phyloP scores from a whole-genome alignment of 345 rosid species.

The Lepidium africanum region DNA sequence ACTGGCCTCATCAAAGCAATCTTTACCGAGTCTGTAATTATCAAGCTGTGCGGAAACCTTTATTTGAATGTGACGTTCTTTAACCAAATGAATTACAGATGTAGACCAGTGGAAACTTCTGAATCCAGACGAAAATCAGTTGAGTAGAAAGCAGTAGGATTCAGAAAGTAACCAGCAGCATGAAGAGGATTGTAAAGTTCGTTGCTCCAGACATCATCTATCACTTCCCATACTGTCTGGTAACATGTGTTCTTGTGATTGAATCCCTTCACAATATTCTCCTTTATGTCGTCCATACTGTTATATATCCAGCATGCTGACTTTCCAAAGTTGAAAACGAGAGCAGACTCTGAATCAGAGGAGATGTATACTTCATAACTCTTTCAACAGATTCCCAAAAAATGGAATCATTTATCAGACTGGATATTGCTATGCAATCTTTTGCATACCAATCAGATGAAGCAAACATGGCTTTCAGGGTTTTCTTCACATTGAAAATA shows the following conservation, averaged over 20 bases:
- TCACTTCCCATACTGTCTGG: constrained; percentile 41
- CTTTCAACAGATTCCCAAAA: constrained; percentile 46
- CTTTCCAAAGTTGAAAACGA: constrained; percentile 28
- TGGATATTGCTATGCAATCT: constrained; percentile 31
- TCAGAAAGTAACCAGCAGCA: constrained; percentile 58
- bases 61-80: constrained; percentile 24
- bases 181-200: constrained; percentile 55
- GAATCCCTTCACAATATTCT: constrained; percentile 33
- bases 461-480: constrained; percentile 29
- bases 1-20: constrained; percentile 47
- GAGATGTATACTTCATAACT: constrained; percentile 38
- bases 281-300: constrained; percentile 52
- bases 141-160: constrained; percentile 50
- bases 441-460: constrained; percentile 34
- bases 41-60: constrained; percentile 37
- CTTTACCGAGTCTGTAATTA: constrained; percentile 36
- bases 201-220: constrained; percentile 54
- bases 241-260: constrained; percentile 21
- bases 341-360: constrained; percentile 34
- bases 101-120: constrained; percentile 44
- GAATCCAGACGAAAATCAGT: constrained; percentile 34
- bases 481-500: constrained; percentile 32
- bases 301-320: constrained; percentile 51
- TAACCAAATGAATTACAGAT: constrained; percentile 37
- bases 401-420: constrained; percentile 26